phyloP scores from a whole-genome alignment of 371 early-diverging fungal genomes.

The Rozella allomycis region DNA sequence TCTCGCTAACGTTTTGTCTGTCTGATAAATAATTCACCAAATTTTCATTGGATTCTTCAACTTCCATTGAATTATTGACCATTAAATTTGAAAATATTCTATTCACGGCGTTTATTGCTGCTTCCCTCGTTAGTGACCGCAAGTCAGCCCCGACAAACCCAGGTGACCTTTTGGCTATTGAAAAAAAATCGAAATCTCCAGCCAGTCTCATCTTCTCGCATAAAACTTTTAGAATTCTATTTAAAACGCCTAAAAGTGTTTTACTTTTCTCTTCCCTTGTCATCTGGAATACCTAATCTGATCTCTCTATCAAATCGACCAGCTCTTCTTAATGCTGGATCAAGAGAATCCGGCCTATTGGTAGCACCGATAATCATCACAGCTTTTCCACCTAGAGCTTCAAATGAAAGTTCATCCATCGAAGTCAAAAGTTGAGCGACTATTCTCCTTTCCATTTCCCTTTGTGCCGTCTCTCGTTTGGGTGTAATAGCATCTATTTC shows the following conservation, averaged over 20 bases:
- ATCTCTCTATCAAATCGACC: conserved; percentile 98
- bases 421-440: conserved; percentile 97
- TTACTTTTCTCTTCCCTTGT: conserved; percentile 65
- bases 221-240: conserved; percentile 69
- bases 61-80: conserved; percentile 21
- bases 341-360: conserved; percentile 91
- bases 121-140: conserved; percentile 85
- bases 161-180: conserved; percentile 81
- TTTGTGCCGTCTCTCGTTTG: conserved; percentile 94
- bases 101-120: conserved; percentile 83
- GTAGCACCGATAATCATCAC: conserved; percentile 98
- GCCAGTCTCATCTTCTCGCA: conserved; percentile 62
- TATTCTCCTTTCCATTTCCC: conserved; percentile 96
- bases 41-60: conserved; percentile 10
- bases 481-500: conserved; percentile 99
- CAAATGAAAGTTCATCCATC: conserved; percentile 55
- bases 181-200: conserved; percentile 65
- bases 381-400: conserved; percentile 6
- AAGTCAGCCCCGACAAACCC: conserved; percentile 99
- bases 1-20: conserved; percentile 29
- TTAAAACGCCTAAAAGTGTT: conserved; percentile 2
- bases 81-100: conserved; percentile 61
- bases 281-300: conserved; percentile 91
- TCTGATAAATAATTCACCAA: conserved; percentile 6
- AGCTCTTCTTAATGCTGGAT: conserved; percentile 87